phyloP scores from a whole-genome alignment of 257 asterid species.

The Knoxia roxburghii region DNA sequence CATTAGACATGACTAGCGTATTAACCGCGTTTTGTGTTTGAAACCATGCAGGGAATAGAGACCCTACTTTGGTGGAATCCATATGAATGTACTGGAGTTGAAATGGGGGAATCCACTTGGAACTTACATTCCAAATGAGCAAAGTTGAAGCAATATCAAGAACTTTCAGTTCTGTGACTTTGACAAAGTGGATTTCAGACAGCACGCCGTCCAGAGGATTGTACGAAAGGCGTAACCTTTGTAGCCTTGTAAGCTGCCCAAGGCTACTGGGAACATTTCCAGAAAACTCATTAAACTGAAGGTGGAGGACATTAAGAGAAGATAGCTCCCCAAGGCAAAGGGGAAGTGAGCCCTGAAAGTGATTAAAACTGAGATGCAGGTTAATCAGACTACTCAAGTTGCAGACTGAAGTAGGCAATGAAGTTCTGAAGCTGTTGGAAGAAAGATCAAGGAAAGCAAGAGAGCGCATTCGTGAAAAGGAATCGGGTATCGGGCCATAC shows the following conservation, averaged over 20 bases:
- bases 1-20: constrained; percentile 4
- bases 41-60: constrained; percentile 21
- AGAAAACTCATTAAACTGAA: not conserved
- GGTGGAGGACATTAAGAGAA: not conserved
- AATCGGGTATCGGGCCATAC: constrained; percentile 7
- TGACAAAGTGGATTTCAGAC: not conserved
- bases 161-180: not conserved
- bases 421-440: not conserved
- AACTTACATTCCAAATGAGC: constrained; percentile 12
- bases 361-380: not conserved
- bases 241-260: constrained; percentile 5
- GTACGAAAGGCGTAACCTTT: not conserved
- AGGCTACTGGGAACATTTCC: constrained; percentile 6
- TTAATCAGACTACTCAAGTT: constrained; percentile 7
- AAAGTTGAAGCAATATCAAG: constrained; percentile 12
- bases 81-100: constrained; percentile 13
- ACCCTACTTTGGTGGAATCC: constrained; percentile 10
- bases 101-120: constrained; percentile 23
- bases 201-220: constrained; percentile 10
- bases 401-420: not conserved
- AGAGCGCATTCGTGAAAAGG: not conserved
- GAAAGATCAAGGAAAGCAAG: constrained; percentile 8
- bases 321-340: not conserved
- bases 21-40: constrained; percentile 3
- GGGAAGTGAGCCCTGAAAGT: constrained; percentile 15